A percentile compares a stretch with the other conserved stretches of the same genome.
Evolutionary conservation across 2,329 filamentous ascomycete species (phyloP).

Genomic region (Arthrobotrys iridis): DNA sequence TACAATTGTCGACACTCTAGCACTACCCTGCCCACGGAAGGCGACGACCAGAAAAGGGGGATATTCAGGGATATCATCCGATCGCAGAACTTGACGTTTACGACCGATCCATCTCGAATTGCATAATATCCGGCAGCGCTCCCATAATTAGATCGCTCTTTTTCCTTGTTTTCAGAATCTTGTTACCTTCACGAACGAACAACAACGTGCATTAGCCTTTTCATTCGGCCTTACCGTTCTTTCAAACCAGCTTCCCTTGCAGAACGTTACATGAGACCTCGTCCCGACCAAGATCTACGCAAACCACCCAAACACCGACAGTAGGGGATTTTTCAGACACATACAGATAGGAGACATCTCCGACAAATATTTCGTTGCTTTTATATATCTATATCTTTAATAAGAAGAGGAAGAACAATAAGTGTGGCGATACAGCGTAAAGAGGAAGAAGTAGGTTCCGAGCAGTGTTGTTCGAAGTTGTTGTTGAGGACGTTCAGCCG

Average conservation of each 20-base stretch:
- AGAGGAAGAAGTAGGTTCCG: too few species aligned
- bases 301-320: constrained; percentile 20
- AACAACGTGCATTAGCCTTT: constrained; percentile 13
- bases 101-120: constrained; percentile 9
- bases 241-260: constrained; percentile 51
- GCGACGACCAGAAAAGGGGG: constrained; percentile 18
- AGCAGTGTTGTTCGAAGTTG: too few species aligned
- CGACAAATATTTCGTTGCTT: neutral
- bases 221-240: constrained; percentile 36
- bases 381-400: too few species aligned
- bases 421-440: too few species aligned
- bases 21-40: neutral
- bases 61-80: constrained; percentile 28
- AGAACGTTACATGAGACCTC: constrained; percentile 52
- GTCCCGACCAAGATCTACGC: constrained; percentile 44
- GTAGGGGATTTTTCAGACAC: neutral
- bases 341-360: neutral
- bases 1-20: constrained; percentile 16
- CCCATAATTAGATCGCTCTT: constrained; percentile 15
- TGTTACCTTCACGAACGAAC: constrained; percentile 10
- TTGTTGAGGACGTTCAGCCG: too few species aligned
- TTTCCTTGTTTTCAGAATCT: constrained; percentile 16
- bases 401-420: too few species aligned
- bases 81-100: constrained; percentile 44
- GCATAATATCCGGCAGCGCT: constrained; percentile 2